Percentiles rank a stretch among this genome's conserved stretches.
phyloP scores from a whole-genome alignment of 257 asterid genomes.

The Solanum appendiculatum region DNA sequence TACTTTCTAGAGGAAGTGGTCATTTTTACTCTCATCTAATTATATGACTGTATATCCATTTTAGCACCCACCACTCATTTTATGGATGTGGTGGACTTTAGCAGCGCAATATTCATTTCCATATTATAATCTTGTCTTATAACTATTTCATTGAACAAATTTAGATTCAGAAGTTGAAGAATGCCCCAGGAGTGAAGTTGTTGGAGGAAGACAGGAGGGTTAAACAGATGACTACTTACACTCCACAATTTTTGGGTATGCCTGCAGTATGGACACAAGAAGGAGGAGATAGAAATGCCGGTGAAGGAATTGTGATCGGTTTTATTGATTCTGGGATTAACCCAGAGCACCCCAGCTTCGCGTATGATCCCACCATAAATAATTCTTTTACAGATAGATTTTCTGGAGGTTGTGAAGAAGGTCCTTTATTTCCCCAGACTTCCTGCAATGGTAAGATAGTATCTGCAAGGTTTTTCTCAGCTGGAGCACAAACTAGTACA shows the following conservation, averaged over 20 bases:
- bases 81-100: too few species aligned
- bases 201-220: conserved; percentile 65
- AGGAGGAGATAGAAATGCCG: conserved; percentile 59
- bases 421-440: conserved; percentile 53
- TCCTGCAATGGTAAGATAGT: conserved; percentile 78
- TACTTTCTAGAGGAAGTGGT: too few species aligned
- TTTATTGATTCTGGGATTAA: conserved; percentile 78
- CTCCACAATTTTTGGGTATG: conserved; percentile 56
- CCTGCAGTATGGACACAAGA: conserved; percentile 54
- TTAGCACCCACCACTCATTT: too few species aligned
- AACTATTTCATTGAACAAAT: too few species aligned
- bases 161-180: conserved; percentile 43
- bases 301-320: conserved; percentile 87
- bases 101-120: too few species aligned
- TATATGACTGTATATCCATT: too few species aligned
- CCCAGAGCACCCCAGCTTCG: conserved; percentile 67
- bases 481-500: conserved; percentile 56
- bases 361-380: conserved; percentile 32
- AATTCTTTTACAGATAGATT: conserved; percentile 18
- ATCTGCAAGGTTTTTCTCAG: conserved; percentile 70
- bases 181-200: conserved; percentile 38
- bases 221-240: conserved; percentile 63
- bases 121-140: too few species aligned
- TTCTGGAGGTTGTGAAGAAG: conserved; percentile 62
- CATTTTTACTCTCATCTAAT: too few species aligned